phyloP scores from a whole-genome alignment of 2,329 filamentous ascomycete genomes.

The Grosmannia penicillata region DNA sequence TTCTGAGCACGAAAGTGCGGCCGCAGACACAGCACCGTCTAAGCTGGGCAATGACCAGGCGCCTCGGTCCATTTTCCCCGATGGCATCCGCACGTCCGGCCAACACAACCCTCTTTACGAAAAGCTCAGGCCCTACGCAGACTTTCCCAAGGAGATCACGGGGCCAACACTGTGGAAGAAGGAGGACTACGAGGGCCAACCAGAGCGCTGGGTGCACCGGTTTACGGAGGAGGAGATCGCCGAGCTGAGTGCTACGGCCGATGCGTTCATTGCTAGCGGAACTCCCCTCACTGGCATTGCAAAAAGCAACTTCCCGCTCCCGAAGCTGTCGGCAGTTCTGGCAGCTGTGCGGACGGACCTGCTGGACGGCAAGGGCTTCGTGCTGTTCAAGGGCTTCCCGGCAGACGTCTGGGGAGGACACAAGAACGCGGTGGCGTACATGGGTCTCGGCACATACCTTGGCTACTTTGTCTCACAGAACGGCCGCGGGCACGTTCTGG shows the following conservation, averaged over 20 bases:
- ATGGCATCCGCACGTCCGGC: constrained; percentile 41
- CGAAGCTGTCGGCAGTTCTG: constrained; percentile 22
- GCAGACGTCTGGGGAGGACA: constrained; percentile 59
- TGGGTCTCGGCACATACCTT: constrained; percentile 73
- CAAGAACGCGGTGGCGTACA: constrained; percentile 79
- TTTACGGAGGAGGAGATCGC: constrained; percentile 52
- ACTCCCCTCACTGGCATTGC: constrained; percentile 56
- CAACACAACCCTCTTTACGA: constrained; percentile 58
- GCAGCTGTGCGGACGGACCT: constrained; percentile 24
- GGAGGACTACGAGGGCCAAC: constrained; percentile 45
- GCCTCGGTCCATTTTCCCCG: constrained; percentile 25
- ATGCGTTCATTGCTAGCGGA: constrained; percentile 50
- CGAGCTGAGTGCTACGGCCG: constrained; percentile 52
- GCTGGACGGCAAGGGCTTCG: constrained; percentile 75
- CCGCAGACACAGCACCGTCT: neutral
- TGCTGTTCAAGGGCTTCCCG: constrained; percentile 77
- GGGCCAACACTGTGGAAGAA: constrained; percentile 61
- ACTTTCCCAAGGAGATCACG: constrained; percentile 56
- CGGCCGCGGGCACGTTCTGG: constrained; percentile 68
- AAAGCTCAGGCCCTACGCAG: constrained; percentile 48
- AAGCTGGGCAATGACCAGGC: constrained; percentile 19
- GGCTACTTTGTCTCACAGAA: constrained; percentile 86
- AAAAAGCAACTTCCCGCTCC: constrained; percentile 28
- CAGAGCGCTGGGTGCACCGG: constrained; percentile 57
- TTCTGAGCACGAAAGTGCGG: neutral